Base-by-base conservation (phyloP, 257 asterid species). In the Apocynum venetum region DNA sequence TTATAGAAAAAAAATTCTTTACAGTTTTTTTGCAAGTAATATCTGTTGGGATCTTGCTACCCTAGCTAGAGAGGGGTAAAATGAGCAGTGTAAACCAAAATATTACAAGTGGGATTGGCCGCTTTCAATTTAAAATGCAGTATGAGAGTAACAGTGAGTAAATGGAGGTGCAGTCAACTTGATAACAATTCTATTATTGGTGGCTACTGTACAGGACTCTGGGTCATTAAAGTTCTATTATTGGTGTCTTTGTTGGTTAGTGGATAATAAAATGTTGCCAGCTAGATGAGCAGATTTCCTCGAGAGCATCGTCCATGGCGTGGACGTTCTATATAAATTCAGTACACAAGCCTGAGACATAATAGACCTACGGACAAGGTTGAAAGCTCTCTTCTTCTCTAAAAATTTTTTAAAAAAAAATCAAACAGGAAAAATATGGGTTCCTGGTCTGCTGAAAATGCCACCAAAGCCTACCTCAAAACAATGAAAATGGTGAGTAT, bases 391-490 rank as follows among this genome's bases (percentile, higher is more conserved):
- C 60, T 51, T 17, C 13, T 63, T 57, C 82, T 81, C 81, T 74
- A 6, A 7, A n/a, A 53, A 53, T 53, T 53, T 15, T 17, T 10
- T 0, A 51, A 71, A 43, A 60, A 72, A 65, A 67, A 25, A 80
- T 10, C 51, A 56, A 43, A 78, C 46, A 51, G n/a, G 51, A 75
- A 12, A 68, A 79, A 61, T 78, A 91, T 89, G 97, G 87, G 89
- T 82, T 82, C 81, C 88, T 93, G 97, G 97, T 93, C 97, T 76
- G 96, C 97, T 77, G 97, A 93, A 87, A 93, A 93, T 75, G 97
- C 97, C 87, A 89, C 97, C 72, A 89, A 89, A 35, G 97, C 97
- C 11, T 93, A 86, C 81, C 90, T 93, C 73, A 88, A 85, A 82
- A 87, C 97, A 76, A 87, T 93, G 93, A 91, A 83, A 84, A 86